Evolutionary conservation across 352 stramenopile genomes (phyloP).

Genomic region (Peronospora belbahrii): DNA sequence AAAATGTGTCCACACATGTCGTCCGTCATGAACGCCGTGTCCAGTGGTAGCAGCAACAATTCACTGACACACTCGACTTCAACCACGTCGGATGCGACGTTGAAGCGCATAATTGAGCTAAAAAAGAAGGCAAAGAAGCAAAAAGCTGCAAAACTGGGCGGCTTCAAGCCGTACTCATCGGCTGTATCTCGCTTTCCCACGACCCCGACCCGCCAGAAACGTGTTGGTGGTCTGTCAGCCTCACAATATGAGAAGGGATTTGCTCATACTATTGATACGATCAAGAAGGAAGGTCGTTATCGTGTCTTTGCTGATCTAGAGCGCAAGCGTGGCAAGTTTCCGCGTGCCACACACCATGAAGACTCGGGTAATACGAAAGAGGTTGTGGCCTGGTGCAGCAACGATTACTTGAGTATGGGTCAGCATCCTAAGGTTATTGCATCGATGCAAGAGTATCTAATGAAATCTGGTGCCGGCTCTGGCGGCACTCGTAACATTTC

Average conservation of each 20-base stretch:
- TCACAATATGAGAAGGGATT: slow-evolving; percentile 70
- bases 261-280: slow-evolving; percentile 63
- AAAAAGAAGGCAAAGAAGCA: slow-evolving; percentile 54
- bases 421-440: slow-evolving; percentile 83
- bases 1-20: slow-evolving; percentile 87
- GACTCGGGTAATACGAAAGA: slow-evolving; percentile 65
- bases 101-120: slow-evolving; percentile 63
- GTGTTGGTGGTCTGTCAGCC: slow-evolving; percentile 50
- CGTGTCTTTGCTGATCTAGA: slow-evolving; percentile 83
- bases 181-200: slow-evolving; percentile 53
- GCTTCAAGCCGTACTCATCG: slow-evolving; percentile 30
- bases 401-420: slow-evolving; percentile 89
- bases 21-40: slow-evolving; percentile 56
- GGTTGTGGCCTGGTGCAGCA: slow-evolving; percentile 86
- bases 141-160: slow-evolving; percentile 20
- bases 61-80: slow-evolving; percentile 58
- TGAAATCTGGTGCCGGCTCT: slow-evolving; percentile 73
- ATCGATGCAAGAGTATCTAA: slow-evolving; percentile 76
- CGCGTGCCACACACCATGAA: slow-evolving; percentile 67
- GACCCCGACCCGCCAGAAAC: slow-evolving; percentile 40
- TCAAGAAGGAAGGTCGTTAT: slow-evolving; percentile 85
- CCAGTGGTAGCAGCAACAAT: slow-evolving; percentile 30
- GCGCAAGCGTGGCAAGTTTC: slow-evolving; percentile 81
- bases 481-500: slow-evolving; percentile 88
- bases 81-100: slow-evolving; percentile 48